Evolutionary conservation across 176 grass and related monocot genomes (phyloP), one percentile per base, ranked within the genome.

Genomic region (Juncus inflexus): DNA sequence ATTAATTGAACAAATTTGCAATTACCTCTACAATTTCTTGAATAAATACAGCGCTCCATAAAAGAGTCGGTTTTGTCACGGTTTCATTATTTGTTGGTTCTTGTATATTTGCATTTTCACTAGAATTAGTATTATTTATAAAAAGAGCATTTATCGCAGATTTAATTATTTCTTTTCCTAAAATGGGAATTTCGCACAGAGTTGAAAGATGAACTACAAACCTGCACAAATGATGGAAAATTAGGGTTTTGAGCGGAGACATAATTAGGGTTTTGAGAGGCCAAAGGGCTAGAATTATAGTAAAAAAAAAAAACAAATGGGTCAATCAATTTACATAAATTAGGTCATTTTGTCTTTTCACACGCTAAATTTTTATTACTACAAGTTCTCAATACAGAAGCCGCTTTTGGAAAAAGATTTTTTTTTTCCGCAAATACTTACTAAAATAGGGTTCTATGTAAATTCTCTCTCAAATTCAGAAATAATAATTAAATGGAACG

Each of bases 141-240:
- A 86, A 97, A 63, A 97, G 82, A 86, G 63, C 74, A 73, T 89
- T 71, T 5, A 89, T 89, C 69, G 92, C 87, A 60, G 76, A 86
- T 55, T 72, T 75, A 77, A 97, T 83, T 49, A 71, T 79, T 52
- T 75, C 60, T 61, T 91, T 91, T 67, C 92, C 87, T 0, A 10
- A 36, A 8, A 55, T 69, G 45, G 67, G 74, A 89, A 91, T 82
- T 39, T 77, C 55, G 61, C 92, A 97, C 13, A 79, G 84, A 69
- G 80, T 77, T 58, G 92, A 97, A 12, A 97, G 66, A 86, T 91
- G 83, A 68, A 77, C 67, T 56, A 97, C 61, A 77, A 97, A 97
- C 65, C 92, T 91, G 74, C 37, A 52, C 78, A 70, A 76, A 80
- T 54, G 35, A 9, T 43, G 52, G 68, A 55, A 69, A 47, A 47